phyloP scores from a whole-genome alignment of 164 flowering plant species.

The Berberis thunbergii region DNA sequence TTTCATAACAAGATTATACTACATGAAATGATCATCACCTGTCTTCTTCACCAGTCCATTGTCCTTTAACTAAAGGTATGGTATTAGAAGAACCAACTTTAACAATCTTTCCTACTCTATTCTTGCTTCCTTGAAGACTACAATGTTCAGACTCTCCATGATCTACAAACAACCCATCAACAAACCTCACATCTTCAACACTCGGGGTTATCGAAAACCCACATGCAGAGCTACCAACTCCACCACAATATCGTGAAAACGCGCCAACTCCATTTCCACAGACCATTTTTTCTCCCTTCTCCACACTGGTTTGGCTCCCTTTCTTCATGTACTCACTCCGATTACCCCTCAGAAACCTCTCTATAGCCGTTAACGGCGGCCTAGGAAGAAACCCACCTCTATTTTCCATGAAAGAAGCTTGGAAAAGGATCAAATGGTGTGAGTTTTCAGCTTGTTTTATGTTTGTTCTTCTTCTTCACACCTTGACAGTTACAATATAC shows the following conservation, averaged over 20 bases:
- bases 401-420: conserved; percentile 33
- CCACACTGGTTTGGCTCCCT: conserved; percentile 5
- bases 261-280: conserved; percentile 11
- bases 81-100: conserved; percentile 17
- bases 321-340: conserved; percentile 13
- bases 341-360: conserved; percentile 28
- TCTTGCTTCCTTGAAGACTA: not conserved
- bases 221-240: conserved; percentile 5
- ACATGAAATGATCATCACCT: conserved; percentile 26
- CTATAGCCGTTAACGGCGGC: conserved; percentile 45
- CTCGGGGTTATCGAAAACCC: conserved; percentile 15
- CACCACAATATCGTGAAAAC: conserved; percentile 10
- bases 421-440: not conserved
- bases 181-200: conserved; percentile 13
- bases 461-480: conserved; percentile 6
- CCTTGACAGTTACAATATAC: conserved; percentile 10
- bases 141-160: conserved; percentile 6
- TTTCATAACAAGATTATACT: not conserved
- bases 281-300: conserved; percentile 4
- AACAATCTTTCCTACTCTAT: conserved; percentile 14
- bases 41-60: conserved; percentile 78
- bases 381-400: conserved; percentile 16
- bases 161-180: conserved; percentile 18
- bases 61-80: conserved; percentile 51
- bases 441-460: conserved; percentile 1